Conservation (phyloP, 495 filamentous ascomycete species). For the Talaromyces wortmannii region DNA sequence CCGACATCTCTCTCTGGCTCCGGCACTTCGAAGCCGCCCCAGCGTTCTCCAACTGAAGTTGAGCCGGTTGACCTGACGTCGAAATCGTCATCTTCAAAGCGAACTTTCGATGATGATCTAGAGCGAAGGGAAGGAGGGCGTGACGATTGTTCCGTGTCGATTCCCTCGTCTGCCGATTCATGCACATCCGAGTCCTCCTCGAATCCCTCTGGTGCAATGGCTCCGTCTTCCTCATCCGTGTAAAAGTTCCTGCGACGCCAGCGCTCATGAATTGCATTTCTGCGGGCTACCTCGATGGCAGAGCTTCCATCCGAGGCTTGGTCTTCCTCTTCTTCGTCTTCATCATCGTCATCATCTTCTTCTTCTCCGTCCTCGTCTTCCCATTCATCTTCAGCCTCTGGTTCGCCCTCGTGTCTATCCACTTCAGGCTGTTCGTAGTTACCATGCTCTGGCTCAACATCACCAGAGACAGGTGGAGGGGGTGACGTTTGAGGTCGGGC, state of each 20-base stretch:
- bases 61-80: constrained; percentile 73
- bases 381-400: constrained; percentile 8
- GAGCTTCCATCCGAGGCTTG: not conserved
- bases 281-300: constrained; percentile 26
- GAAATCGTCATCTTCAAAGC: constrained; percentile 76
- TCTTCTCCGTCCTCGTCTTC: constrained; percentile 17
- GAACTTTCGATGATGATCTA: constrained; percentile 76
- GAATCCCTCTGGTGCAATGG: constrained; percentile 55
- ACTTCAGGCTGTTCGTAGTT: not conserved
- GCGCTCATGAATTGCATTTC: constrained; percentile 57
- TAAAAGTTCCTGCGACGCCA: constrained; percentile 73
- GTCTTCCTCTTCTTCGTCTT: constrained; percentile 12
- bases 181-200: constrained; percentile 55
- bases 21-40: constrained; percentile 77
- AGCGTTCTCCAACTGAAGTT: constrained; percentile 66
- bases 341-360: constrained; percentile 23
- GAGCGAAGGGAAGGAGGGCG: constrained; percentile 58
- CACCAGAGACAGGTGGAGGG: not conserved
- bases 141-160: constrained; percentile 28
- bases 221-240: constrained; percentile 73
- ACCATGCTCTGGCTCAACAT: not conserved
- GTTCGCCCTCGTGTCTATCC: not conserved
- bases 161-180: constrained; percentile 18
- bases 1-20: constrained; percentile 76
- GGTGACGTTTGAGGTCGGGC: not conserved